phyloP scores from a whole-genome alignment of 768 basidiomycete genomes.

The Panaeolus papilionaceus region DNA sequence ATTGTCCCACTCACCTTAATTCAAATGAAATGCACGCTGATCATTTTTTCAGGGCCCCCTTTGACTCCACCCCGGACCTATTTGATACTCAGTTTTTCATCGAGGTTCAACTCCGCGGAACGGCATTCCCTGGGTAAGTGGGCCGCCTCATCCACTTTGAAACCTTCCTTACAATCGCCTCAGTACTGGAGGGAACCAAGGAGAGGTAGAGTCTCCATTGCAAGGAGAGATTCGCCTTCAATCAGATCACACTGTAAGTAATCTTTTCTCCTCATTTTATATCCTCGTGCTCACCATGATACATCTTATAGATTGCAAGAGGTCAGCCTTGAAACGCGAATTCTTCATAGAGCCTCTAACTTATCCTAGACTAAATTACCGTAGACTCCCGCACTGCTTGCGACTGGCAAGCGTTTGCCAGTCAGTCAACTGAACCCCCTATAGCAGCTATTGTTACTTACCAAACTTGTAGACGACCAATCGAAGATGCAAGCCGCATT shows the following conservation, averaged over 20 bases:
- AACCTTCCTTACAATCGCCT: conserved; percentile 18
- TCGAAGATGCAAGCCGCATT: conserved; percentile 40
- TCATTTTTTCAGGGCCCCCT: conserved; percentile 38
- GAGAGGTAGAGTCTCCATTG: conserved; percentile 46
- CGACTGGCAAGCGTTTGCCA: conserved; percentile 51
- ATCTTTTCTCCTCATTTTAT: background rate
- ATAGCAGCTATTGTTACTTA: background rate
- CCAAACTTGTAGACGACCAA: conserved; percentile 34
- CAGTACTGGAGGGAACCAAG: conserved; percentile 42
- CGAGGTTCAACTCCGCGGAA: conserved; percentile 52
- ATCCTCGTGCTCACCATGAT: background rate
- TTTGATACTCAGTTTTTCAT: conserved; percentile 55
- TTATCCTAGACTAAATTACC: background rate
- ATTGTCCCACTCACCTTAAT: conserved; percentile 11
- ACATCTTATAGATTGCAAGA: conserved; percentile 32
- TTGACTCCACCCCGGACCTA: conserved; percentile 50
- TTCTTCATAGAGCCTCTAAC: background rate
- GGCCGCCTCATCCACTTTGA: conserved; percentile 4
- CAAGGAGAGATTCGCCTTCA: conserved; percentile 50
- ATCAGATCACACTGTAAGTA: conserved; percentile 45
- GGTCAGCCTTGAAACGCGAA: conserved; percentile 4
- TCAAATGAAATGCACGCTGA: too few species aligned
- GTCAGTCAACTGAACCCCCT: conserved; percentile 27
- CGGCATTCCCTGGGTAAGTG: conserved; percentile 45
- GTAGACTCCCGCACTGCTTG: conserved; percentile 51